Percentiles rank a stretch among this genome's conserved stretches.
phyloP scores from a whole-genome alignment of 768 basidiomycete genomes.

The Steccherinum ochraceum region DNA sequence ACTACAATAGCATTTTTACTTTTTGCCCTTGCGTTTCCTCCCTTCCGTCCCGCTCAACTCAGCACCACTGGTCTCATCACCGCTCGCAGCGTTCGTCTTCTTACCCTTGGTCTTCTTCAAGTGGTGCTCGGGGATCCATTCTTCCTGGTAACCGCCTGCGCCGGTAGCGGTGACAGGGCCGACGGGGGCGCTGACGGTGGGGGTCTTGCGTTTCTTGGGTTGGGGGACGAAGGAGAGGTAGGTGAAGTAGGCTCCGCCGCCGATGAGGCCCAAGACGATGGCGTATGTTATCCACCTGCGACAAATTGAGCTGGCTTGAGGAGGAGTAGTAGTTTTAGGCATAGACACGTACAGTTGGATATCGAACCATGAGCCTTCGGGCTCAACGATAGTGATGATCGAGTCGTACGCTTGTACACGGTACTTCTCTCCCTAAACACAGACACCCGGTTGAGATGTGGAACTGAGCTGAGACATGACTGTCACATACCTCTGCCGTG shows the following conservation, averaged over 20 bases:
- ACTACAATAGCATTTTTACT: too few species aligned
- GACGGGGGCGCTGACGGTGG: conserved; percentile 46
- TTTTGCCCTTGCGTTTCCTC: conserved; percentile 43
- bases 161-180: conserved; percentile 58
- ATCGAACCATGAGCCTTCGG: conserved; percentile 71
- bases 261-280: conserved; percentile 57
- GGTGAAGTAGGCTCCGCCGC: conserved; percentile 56
- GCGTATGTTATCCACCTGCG: conserved; percentile 58
- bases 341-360: conserved; percentile 59
- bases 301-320: neutral
- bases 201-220: conserved; percentile 50
- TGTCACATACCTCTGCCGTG: conserved; percentile 44
- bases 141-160: conserved; percentile 72
- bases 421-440: conserved; percentile 48
- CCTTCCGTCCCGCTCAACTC: conserved; percentile 40
- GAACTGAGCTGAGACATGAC: neutral
- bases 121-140: conserved; percentile 92
- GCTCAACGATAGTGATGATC: conserved; percentile 74
- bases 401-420: conserved; percentile 71
- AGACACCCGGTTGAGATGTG: neutral
- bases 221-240: conserved; percentile 63
- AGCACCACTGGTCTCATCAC: conserved; percentile 50
- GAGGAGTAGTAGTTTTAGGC: neutral
- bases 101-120: conserved; percentile 59
- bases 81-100: conserved; percentile 52